Percentiles rank a stretch among this genome's conserved stretches.
These are phyloP conservation scores for Mycena polygramma DNA, from an alignment of 768 basidiomycete species.

Conservation along the genomic window DNA sequence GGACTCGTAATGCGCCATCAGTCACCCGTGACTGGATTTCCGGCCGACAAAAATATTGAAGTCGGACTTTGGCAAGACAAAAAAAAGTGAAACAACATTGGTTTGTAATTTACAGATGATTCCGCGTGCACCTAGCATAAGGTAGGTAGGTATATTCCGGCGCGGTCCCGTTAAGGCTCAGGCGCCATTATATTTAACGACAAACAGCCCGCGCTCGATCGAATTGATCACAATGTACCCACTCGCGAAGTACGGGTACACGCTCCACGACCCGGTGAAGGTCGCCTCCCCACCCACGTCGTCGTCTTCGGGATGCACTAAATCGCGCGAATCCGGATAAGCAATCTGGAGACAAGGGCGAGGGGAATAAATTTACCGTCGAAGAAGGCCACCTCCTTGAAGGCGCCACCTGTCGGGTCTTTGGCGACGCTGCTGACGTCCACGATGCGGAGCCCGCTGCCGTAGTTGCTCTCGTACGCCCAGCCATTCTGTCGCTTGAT, in stretches of 20 bases:
- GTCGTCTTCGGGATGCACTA: conserved; percentile 37
- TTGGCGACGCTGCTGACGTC: conserved; percentile 44
- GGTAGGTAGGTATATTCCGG: no score
- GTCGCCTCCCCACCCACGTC: conserved; percentile 32
- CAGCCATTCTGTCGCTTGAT: conserved; percentile 34
- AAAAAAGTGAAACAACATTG: no score
- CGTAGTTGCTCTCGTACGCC: conserved; percentile 48
- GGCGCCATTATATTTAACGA: conserved; percentile 27
- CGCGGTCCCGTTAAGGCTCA: not conserved
- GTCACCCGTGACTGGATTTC: no score
- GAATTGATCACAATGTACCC: conserved; percentile 34
- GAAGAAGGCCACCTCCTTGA: conserved; percentile 45
- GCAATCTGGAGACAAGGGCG: no score
- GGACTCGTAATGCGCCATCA: no score
- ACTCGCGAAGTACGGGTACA: conserved; percentile 32
- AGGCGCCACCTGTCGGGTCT: conserved; percentile 46
- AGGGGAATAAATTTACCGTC: conserved; percentile 29
- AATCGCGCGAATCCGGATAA: not conserved
- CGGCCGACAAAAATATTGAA: no score
- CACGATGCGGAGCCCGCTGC: conserved; percentile 45
- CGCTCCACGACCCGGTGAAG: conserved; percentile 34
- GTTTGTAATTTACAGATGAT: no score
- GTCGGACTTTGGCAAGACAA: no score
- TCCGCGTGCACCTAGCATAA: no score
- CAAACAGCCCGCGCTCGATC: conserved; percentile 33